phyloP scores from a whole-genome alignment of 1,284 basidiomycete species.

The Sporisorium scitamineum region DNA sequence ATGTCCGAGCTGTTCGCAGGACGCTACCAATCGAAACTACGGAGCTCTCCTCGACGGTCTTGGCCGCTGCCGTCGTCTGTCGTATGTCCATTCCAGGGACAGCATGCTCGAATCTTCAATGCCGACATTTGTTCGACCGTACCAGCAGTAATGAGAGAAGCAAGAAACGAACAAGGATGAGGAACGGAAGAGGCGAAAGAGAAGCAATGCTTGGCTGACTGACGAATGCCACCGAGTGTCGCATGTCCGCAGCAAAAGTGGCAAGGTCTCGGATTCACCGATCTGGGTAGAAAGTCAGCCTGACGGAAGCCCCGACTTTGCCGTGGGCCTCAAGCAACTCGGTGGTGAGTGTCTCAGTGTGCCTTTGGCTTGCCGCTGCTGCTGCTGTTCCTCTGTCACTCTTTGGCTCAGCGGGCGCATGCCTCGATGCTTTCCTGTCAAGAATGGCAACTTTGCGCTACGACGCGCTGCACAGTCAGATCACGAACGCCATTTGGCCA shows the following conservation, averaged over 20 bases:
- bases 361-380: no score
- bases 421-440: neutral
- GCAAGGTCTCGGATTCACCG: conserved; percentile 14
- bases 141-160: neutral
- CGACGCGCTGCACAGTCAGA: conserved; percentile 14
- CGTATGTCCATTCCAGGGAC: no score
- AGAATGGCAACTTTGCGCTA: conserved; percentile 3
- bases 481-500: conserved; percentile 18
- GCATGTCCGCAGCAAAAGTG: neutral
- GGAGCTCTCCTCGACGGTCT: neutral
- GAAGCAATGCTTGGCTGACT: neutral
- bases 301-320: no score
- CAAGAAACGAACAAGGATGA: no score
- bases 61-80: neutral
- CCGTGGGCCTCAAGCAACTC: no score
- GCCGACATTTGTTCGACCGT: no score
- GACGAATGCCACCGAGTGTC: conserved; percentile 11
- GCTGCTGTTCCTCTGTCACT: no score
- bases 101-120: neutral
- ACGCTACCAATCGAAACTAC: neutral
- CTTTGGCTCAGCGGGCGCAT: neutral
- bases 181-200: conserved; percentile 1
- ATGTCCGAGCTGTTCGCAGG: conserved; percentile 31
- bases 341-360: no score
- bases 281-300: no score